phyloP scores from a whole-genome alignment of 768 basidiomycete species.

The Naganishia kalamii region DNA sequence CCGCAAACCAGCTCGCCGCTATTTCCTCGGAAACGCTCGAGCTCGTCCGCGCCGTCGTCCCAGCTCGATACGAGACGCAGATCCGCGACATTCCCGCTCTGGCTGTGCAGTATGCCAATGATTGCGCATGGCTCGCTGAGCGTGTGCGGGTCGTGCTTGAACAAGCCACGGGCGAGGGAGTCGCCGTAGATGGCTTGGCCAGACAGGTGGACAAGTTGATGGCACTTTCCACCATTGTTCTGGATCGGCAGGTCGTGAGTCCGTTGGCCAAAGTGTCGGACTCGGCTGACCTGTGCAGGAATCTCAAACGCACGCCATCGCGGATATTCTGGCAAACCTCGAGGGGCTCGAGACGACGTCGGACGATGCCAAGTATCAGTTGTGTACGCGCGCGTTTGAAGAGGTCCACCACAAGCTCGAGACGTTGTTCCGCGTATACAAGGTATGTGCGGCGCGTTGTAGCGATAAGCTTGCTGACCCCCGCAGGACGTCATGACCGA shows the following conservation, averaged over 20 bases:
- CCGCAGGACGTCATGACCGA: conserved; percentile 62
- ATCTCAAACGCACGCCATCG: conserved; percentile 51
- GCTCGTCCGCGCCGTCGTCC: conserved; percentile 71
- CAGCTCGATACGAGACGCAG: conserved; percentile 55
- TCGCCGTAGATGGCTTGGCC: conserved; percentile 39
- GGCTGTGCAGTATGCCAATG: conserved; percentile 73
- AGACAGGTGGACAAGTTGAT: conserved; percentile 54
- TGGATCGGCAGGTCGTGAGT: conserved; percentile 64
- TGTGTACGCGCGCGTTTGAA: conserved; percentile 65
- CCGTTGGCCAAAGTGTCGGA: conserved; percentile 6
- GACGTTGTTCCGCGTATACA: conserved; percentile 60
- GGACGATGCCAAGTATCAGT: conserved; percentile 68
- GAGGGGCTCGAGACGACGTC: conserved; percentile 64
- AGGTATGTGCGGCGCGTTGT: conserved; percentile 52
- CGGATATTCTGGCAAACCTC: conserved; percentile 54
- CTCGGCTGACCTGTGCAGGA: conserved; percentile 48
- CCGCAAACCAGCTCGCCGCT: conserved; percentile 39
- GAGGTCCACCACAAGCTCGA: conserved; percentile 61
- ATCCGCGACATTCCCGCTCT: conserved; percentile 53
- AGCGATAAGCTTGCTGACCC: neutral
- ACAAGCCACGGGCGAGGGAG: conserved; percentile 8
- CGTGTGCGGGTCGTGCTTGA: conserved; percentile 40
- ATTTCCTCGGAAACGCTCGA: conserved; percentile 66
- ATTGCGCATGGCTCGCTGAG: conserved; percentile 62
- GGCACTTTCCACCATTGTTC: conserved; percentile 63